Evolutionary conservation across 2,329 filamentous ascomycete species (phyloP).

Genomic region (Proliferodiscus dingleyae): DNA sequence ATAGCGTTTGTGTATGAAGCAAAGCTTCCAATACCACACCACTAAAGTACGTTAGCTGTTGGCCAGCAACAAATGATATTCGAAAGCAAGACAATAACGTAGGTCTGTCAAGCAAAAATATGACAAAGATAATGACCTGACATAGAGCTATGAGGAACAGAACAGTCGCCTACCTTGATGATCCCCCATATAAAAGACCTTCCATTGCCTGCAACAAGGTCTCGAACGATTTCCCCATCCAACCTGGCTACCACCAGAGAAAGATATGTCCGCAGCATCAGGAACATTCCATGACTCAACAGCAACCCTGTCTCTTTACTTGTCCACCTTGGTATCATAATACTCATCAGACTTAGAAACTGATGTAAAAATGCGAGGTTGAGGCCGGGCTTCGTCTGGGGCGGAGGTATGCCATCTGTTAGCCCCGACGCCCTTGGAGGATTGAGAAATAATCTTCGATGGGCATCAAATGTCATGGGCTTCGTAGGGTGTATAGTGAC

Average conservation of each 20-base stretch:
- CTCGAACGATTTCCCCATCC: conserved; percentile 92
- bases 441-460: conserved; percentile 87
- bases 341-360: conserved; percentile 91
- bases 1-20: conserved; percentile 97
- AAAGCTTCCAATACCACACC: conserved; percentile 89
- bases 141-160: conserved; percentile 9
- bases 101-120: background rate
- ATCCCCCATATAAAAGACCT: conserved; percentile 85
- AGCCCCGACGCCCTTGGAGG: conserved; percentile 79
- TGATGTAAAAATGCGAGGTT: conserved; percentile 96
- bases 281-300: conserved; percentile 80
- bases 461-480: conserved; percentile 90
- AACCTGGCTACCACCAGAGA: conserved; percentile 88
- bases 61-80: background rate
- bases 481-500: conserved; percentile 90
- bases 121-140: background rate
- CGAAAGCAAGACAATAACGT: background rate
- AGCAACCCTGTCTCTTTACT: conserved; percentile 93
- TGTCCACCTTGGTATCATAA: conserved; percentile 93
- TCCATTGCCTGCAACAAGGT: conserved; percentile 92
- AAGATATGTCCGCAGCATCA: conserved; percentile 89
- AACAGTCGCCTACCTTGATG: conserved; percentile 53
- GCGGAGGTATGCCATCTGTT: conserved; percentile 73
- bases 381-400: conserved; percentile 86
- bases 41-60: conserved; percentile 41